Evolutionary conservation across 768 basidiomycete genomes (phyloP).

Genomic region (Pleurotus tuoliensis): DNA sequence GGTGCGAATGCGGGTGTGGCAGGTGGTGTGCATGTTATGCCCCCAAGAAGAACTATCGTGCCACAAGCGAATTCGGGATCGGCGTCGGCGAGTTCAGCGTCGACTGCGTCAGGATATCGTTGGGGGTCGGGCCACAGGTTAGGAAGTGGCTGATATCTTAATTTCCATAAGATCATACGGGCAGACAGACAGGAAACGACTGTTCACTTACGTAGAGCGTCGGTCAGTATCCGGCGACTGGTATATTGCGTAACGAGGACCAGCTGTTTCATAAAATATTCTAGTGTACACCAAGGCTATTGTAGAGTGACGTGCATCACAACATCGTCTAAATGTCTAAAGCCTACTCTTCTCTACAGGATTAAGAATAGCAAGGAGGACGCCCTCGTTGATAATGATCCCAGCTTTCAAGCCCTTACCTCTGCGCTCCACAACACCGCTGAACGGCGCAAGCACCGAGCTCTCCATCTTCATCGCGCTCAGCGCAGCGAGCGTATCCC

Average conservation of each 20-base stretch:
- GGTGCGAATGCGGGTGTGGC: constrained; percentile 35
- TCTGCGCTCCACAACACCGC: constrained; percentile 24
- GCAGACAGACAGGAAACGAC: no score
- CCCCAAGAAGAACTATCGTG: constrained; percentile 38
- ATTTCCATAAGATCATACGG: no score
- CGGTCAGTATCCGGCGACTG: no score
- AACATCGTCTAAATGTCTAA: background rate
- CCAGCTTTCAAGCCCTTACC: constrained; percentile 31
- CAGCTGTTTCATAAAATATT: no score
- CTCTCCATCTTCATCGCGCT: constrained; percentile 43
- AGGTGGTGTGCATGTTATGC: constrained; percentile 54
- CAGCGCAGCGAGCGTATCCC: constrained; percentile 28
- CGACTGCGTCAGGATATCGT: constrained; percentile 19
- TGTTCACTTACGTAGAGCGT: no score
- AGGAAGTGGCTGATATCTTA: constrained; percentile 23
- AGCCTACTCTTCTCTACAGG: background rate
- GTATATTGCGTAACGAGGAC: no score
- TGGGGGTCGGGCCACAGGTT: constrained; percentile 59
- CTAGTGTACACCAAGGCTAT: no score
- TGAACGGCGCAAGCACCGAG: constrained; percentile 22
- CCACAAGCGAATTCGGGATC: constrained; percentile 6
- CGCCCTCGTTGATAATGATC: constrained; percentile 29
- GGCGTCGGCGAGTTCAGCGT: background rate
- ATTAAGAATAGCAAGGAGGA: background rate
- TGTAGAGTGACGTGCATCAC: background rate